A percentile compares a stretch with the other conserved stretches of the same genome.
Conservation (phyloP, 2,329 filamentous ascomycete species). For the Talaromyces sp. region DNA sequence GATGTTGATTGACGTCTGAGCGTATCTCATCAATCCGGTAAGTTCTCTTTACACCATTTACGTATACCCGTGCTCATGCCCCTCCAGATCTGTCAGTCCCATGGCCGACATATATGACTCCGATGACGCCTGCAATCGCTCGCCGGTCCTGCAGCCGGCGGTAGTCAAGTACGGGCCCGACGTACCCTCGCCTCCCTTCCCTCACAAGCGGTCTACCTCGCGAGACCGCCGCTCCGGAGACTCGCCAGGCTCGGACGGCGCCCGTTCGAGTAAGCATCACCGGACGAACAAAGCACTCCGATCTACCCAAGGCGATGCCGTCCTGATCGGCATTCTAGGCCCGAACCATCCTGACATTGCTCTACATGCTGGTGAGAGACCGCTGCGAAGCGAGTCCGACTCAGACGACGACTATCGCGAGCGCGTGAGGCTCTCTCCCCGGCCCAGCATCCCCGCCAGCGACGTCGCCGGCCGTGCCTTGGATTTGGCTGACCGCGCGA, state of each 20-base stretch:
- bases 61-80: conserved; percentile 2
- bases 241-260: conserved; percentile 26
- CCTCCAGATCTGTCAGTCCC: neutral
- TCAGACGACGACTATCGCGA: conserved; percentile 18
- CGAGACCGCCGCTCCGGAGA: conserved; percentile 19
- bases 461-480: neutral
- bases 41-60: neutral
- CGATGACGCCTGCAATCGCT: conserved; percentile 33
- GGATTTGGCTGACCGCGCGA: neutral
- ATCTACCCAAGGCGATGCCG: conserved; percentile 55
- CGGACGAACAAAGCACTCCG: conserved; percentile 20
- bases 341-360: conserved; percentile 63
- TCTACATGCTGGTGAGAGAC: conserved; percentile 48
- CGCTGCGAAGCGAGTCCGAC: conserved; percentile 35
- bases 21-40: neutral
- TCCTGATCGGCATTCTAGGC: conserved; percentile 62
- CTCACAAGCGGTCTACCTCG: conserved; percentile 14
- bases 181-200: conserved; percentile 31
- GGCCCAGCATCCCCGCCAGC: neutral
- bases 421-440: neutral
- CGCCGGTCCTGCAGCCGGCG: conserved; percentile 30
- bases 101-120: conserved; percentile 36
- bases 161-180: conserved; percentile 27
- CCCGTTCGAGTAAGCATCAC: conserved; percentile 31
- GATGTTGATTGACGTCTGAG: neutral